Conservation (phyloP, 2,329 filamentous ascomycete species). For the Fusarium sterilihyphosum region DNA sequence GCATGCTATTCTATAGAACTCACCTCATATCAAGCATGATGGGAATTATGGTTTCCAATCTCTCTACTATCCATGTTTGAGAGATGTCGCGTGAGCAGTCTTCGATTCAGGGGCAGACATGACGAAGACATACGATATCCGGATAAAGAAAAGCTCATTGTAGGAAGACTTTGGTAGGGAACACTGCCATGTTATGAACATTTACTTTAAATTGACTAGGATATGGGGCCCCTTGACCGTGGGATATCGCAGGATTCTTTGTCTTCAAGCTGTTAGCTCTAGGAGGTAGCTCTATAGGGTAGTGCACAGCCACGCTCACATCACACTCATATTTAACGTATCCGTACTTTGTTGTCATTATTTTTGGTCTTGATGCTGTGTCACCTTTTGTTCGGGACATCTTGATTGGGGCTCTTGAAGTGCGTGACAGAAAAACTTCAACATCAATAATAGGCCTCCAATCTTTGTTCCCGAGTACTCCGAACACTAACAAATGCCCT, state of each 20-base stretch:
- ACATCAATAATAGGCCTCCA: not conserved
- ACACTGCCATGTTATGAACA: not conserved
- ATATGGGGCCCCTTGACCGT: not conserved
- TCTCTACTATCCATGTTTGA: not conserved
- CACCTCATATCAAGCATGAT: not conserved
- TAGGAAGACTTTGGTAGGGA: not conserved
- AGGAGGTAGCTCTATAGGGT: constrained; percentile 13
- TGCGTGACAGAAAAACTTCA: not conserved
- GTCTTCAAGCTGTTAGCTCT: not conserved
- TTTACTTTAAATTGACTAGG: not conserved
- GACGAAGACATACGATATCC: not conserved
- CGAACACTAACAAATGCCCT: constrained; percentile 34
- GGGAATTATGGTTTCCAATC: not conserved
- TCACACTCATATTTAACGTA: not conserved
- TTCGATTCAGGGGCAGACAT: not conserved
- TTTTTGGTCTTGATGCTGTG: too few relatives aligned
- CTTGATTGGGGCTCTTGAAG: not conserved
- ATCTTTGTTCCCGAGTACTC: constrained; percentile 25
- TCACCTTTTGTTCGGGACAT: not conserved
- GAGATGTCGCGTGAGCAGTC: constrained; percentile 9
- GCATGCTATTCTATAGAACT: not conserved
- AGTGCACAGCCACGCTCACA: constrained; percentile 2
- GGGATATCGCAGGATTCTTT: constrained; percentile 1
- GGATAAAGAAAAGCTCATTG: not conserved
- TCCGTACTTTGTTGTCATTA: not conserved